Evolutionary conservation across 306 rosid species (phyloP).

Genomic region (Prunus kanzakura): DNA sequence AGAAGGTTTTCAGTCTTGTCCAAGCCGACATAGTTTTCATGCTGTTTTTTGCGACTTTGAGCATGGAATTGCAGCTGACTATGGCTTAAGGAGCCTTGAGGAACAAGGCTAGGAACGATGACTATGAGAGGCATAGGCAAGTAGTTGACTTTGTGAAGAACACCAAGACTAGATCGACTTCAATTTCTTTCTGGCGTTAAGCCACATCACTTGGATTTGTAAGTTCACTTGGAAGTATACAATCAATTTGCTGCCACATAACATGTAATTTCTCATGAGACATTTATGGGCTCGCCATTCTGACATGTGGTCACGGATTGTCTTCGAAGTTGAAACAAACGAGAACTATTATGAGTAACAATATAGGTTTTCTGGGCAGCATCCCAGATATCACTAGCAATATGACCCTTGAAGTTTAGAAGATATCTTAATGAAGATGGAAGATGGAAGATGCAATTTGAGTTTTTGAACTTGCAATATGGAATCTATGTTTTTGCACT

Average conservation of each 20-base stretch:
- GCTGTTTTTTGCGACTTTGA: conserved; percentile 76
- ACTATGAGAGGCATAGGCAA: conserved; percentile 68
- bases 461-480: too few relatives aligned
- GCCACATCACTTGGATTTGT: not conserved
- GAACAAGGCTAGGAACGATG: conserved; percentile 70
- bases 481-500: too few relatives aligned
- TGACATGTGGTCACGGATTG: not conserved
- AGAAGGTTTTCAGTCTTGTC: conserved; percentile 38
- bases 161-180: not conserved
- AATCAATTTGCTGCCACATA: not conserved
- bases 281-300: not conserved
- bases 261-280: not conserved
- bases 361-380: not conserved
- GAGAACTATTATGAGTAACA: not conserved
- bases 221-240: not conserved
- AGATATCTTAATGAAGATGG: too few relatives aligned
- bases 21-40: conserved; percentile 72
- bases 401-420: too few relatives aligned
- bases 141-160: conserved; percentile 66
- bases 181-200: not conserved
- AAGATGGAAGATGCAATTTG: too few relatives aligned
- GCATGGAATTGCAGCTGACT: conserved; percentile 79
- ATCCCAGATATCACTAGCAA: not conserved
- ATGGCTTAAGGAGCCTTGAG: conserved; percentile 57
- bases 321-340: not conserved